Evolutionary conservation across 257 asterid genomes (phyloP).

Genomic region (Handroanthus guayacan): DNA sequence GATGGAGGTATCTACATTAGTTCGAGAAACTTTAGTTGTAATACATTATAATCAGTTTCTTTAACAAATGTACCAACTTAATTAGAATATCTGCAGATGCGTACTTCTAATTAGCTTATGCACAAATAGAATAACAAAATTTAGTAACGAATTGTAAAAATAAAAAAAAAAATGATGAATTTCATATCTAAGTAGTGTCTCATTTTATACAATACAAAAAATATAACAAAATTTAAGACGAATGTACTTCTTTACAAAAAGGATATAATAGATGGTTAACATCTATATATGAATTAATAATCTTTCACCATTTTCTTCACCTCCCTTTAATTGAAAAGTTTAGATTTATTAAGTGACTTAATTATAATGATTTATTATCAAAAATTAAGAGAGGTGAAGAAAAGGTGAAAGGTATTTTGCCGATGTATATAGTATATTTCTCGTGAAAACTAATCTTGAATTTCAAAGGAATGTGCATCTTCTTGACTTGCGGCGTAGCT

Average conservation of each 20-base stretch:
- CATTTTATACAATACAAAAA: background rate
- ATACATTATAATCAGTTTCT: conserved; percentile 33
- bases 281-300: background rate
- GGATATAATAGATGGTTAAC: background rate
- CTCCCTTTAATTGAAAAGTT: background rate
- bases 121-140: conserved; percentile 7
- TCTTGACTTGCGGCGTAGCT: conserved; percentile 42
- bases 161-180: background rate
- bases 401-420: conserved; percentile 25
- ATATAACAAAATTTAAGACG: background rate
- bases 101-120: background rate
- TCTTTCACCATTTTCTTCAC: conserved; percentile 33
- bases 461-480: conserved; percentile 58
- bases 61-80: conserved; percentile 41
- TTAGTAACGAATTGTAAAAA: background rate
- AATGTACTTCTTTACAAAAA: conserved; percentile 4
- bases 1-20: background rate
- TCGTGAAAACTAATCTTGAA: conserved; percentile 6
- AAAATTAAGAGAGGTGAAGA: conserved; percentile 12
- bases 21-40: conserved; percentile 17
- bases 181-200: background rate
- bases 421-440: background rate
- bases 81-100: conserved; percentile 40
- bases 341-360: background rate
- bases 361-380: background rate